A percentile compares a stretch with the other conserved stretches of the same genome.
These are phyloP conservation scores for Solanum appendiculatum DNA, from an alignment of 257 asterid genomes.

Conservation along the genomic window DNA sequence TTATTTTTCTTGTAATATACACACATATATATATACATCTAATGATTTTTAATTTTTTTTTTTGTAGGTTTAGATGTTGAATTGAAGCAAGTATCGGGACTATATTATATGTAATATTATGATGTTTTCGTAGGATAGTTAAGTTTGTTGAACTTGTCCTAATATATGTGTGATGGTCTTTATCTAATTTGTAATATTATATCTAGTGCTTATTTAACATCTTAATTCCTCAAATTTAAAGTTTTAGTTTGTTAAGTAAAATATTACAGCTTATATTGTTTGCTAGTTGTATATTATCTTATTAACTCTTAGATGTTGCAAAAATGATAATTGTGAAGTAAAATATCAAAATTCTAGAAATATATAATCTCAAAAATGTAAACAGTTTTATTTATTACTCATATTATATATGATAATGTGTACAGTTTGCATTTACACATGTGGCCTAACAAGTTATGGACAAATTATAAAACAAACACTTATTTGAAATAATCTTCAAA, in stretches of 20 bases:
- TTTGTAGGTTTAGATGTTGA: neutral
- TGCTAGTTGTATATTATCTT: neutral
- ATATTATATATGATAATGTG: neutral
- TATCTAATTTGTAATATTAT: neutral
- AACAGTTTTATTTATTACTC: neutral
- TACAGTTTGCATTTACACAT: neutral
- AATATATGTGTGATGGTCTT: too few species aligned
- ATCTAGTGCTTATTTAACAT: neutral
- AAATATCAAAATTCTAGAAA: neutral
- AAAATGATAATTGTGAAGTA: too few species aligned
- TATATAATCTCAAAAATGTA: too few species aligned
- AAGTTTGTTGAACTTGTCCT: neutral
- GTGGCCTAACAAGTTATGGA: too few species aligned
- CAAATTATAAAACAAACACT: too few species aligned
- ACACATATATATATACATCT: neutral
- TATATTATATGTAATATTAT: neutral
- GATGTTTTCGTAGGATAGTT: neutral
- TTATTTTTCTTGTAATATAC: neutral
- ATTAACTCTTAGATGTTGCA: too few species aligned
- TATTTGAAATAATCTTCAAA: too few species aligned
- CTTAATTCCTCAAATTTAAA: neutral
- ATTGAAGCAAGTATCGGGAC: neutral
- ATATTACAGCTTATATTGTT: neutral
- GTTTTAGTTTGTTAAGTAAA: neutral
- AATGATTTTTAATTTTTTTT: neutral